Evolutionary conservation across 2,329 filamentous ascomycete species (phyloP).

Genomic region (Aspergillus flavus): DNA sequence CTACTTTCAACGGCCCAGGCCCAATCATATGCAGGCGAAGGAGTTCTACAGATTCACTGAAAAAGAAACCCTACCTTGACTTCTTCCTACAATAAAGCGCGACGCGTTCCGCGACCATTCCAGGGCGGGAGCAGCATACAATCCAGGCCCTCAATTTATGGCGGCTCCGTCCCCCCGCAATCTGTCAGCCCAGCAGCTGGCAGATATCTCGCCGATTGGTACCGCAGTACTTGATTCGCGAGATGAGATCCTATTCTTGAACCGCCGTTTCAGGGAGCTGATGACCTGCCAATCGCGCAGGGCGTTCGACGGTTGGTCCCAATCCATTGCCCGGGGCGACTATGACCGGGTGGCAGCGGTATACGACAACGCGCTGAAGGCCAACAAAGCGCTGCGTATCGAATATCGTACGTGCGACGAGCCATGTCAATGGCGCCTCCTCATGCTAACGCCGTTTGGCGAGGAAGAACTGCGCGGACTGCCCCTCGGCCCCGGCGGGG

Average conservation of each 20-base stretch:
- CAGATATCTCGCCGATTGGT: conserved; percentile 28
- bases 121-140: background rate
- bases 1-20: background rate
- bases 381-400: conserved; percentile 19
- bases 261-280: conserved; percentile 24
- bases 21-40: background rate
- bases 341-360: conserved; percentile 14
- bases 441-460: conserved; percentile 20
- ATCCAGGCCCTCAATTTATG: background rate
- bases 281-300: conserved; percentile 6
- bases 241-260: conserved; percentile 24
- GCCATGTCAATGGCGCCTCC: conserved; percentile 21
- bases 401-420: conserved; percentile 26
- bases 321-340: conserved; percentile 25
- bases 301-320: conserved; percentile 20
- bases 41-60: background rate
- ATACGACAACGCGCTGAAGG: conserved; percentile 12
- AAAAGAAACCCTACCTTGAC: background rate
- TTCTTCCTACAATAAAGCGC: background rate
- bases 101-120: background rate
- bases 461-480: conserved; percentile 16
- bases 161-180: background rate
- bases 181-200: conserved; percentile 28
- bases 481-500: conserved; percentile 5
- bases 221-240: conserved; percentile 24